Base-by-base conservation (phyloP, 2,329 filamentous ascomycete genomes). In the Tolypocladium paradoxum region DNA sequence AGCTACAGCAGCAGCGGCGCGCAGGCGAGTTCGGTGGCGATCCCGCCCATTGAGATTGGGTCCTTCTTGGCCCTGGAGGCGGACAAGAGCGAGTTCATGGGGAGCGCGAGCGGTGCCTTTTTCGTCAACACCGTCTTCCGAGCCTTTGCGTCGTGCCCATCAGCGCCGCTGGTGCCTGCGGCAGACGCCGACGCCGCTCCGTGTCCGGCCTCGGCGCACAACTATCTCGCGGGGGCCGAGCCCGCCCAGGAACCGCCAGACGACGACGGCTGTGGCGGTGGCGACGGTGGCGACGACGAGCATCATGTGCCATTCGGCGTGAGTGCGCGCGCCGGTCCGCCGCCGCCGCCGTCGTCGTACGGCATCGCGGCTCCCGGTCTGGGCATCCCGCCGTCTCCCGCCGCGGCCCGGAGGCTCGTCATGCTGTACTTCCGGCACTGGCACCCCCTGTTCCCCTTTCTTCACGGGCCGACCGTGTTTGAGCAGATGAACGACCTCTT, bases 121-220 rank as follows among this genome's bases (percentile, higher is more conserved):
- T 79, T 79, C 61, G 70, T 76, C 58, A 77, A 79, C 54, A 78
- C 76, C 1, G 76, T 79, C 53, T 73, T 73, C 43, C 70, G 71
- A 34, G 74, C 75, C n/a, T 79, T 79, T 60, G 70, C 71, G 6
- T 69, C 12, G 53, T 57, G 9, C 58, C 61, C 6, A 8, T 18
- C 65, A 69, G 24, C 40, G 24, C 40, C 40, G 3, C 29, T 24
- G 2, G 9, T 11, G 16, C 6, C 38, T 3, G 9, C 38, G 22
- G 38, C 38, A 16, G 38, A 43, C 22, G 7, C n/a, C 24, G 40
- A 29, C 24, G 16, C 40, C 16, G 16, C 40, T 29, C 40, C 40
- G 14, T 29, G 40, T 3, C 40, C 24, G 14, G 24, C 14, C 24
- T 8, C 40, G 11, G 40, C 40, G 16, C 40, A 45, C n/a, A 45